phyloP scores from a whole-genome alignment of 2,329 filamentous ascomycete genomes.

The Chaetoscypha palmicola region DNA sequence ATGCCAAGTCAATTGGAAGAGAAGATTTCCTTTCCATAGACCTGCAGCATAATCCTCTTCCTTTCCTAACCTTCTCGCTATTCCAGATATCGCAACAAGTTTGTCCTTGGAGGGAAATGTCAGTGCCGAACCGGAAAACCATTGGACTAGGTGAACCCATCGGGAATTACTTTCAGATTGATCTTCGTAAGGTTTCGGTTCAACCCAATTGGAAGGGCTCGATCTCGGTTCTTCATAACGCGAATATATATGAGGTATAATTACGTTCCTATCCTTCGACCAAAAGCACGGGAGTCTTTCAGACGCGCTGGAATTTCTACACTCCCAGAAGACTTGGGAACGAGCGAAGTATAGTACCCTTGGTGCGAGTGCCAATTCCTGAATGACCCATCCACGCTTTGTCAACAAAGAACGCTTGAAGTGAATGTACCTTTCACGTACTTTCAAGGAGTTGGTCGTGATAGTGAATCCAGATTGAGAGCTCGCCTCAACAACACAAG shows the following conservation, averaged over 20 bases:
- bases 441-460: too few relatives aligned
- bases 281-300: too few relatives aligned
- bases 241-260: conserved; percentile 1
- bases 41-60: conserved; percentile 10
- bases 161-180: too few relatives aligned
- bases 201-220: conserved; percentile 1
- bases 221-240: background rate
- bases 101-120: conserved; percentile 9
- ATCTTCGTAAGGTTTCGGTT: too few relatives aligned
- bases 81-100: conserved; percentile 8
- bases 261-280: conserved; percentile 3
- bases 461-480: background rate
- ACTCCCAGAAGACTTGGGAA: conserved; percentile 6
- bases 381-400: background rate
- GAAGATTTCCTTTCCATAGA: conserved; percentile 7
- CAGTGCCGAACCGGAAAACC: conserved; percentile 7
- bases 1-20: conserved; percentile 1
- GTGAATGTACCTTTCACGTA: background rate
- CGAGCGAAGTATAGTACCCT: background rate
- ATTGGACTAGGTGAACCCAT: conserved; percentile 6
- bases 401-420: background rate
- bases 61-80: background rate
- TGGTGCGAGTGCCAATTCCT: background rate
- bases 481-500: background rate
- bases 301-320: too few relatives aligned